Evolutionary conservation across 805 yeast genomes (phyloP).

Genomic region (Cyberlindnera euphorbiiphila): DNA sequence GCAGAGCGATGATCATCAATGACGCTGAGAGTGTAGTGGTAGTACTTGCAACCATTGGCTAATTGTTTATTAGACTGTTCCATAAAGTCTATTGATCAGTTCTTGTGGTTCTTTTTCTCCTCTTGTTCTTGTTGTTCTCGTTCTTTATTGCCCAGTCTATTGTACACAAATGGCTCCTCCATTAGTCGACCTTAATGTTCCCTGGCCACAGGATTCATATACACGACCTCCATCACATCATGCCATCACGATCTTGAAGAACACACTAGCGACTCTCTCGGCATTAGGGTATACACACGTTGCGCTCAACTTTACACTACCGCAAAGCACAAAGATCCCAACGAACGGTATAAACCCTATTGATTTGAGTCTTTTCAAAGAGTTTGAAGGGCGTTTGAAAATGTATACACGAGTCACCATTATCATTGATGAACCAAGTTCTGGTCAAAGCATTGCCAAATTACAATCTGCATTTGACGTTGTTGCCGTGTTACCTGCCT

Average conservation of each 20-base stretch:
- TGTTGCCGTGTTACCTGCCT: constrained; percentile 73
- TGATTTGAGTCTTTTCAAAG: constrained; percentile 28
- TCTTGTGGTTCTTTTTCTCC: too few species aligned
- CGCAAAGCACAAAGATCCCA: constrained; percentile 14
- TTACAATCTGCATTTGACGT: constrained; percentile 60
- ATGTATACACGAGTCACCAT: constrained; percentile 73
- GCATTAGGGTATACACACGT: constrained; percentile 69
- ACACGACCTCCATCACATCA: constrained; percentile 35
- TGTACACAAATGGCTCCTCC: constrained; percentile 10
- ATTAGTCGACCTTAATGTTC: constrained; percentile 64
- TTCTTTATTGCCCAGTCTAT: too few species aligned
- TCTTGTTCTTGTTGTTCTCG: too few species aligned
- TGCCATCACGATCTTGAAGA: constrained; percentile 43
- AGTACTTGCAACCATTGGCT: too few species aligned
- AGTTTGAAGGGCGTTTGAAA: constrained; percentile 34
- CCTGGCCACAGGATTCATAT: constrained; percentile 63
- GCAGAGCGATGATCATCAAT: too few species aligned
- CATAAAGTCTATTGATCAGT: too few species aligned
- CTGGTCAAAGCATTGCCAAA: constrained; percentile 53
- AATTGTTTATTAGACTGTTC: too few species aligned
- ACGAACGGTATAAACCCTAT: constrained; percentile 36
- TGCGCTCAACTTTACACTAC: constrained; percentile 64
- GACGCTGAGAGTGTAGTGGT: too few species aligned
- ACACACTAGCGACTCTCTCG: constrained; percentile 49
- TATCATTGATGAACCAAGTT: constrained; percentile 70